These are phyloP conservation scores for Thalassia testudinum DNA, from an alignment of 116 monocot species.

Conservation along the genomic window DNA sequence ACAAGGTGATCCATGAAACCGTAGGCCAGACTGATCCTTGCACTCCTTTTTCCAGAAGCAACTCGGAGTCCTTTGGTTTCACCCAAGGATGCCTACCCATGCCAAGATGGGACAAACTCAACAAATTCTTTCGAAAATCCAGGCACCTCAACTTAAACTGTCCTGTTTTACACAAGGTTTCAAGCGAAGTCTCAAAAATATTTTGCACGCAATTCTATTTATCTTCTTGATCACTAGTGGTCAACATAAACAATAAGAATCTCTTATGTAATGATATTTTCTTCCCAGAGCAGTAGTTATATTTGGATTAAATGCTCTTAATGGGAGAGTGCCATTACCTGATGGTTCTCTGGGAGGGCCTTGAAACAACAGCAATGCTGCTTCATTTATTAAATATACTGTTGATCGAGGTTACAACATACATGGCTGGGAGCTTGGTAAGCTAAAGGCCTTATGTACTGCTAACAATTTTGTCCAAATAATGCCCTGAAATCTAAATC, in stretches of 20 bases:
- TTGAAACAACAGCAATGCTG: constrained; percentile 82
- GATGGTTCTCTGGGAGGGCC: constrained; percentile 76
- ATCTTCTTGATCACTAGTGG: too few relatives aligned
- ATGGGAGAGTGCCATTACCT: constrained; percentile 45
- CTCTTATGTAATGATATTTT: neutral
- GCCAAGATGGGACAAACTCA: constrained; percentile 90
- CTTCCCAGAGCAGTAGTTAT: constrained; percentile 41
- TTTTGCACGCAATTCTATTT: too few relatives aligned
- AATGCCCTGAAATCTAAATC: too few relatives aligned
- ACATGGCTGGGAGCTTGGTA: constrained; percentile 94
- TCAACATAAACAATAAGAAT: too few relatives aligned
- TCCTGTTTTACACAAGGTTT: too few relatives aligned
- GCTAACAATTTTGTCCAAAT: too few relatives aligned
- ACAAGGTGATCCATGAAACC: constrained; percentile 58
- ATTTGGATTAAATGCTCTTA: constrained; percentile 86
- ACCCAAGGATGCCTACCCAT: constrained; percentile 60
- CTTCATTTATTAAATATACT: constrained; percentile 60
- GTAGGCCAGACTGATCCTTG: constrained; percentile 30
- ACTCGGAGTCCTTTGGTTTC: constrained; percentile 72
- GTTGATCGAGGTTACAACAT: constrained; percentile 58
- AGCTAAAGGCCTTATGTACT: too few relatives aligned
- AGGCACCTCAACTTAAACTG: constrained; percentile 22
- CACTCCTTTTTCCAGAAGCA: constrained; percentile 47
- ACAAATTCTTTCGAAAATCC: constrained; percentile 58
- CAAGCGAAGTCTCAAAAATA: too few relatives aligned